phyloP scores from a whole-genome alignment of 768 basidiomycete genomes.

The Roridomyces roridus region DNA sequence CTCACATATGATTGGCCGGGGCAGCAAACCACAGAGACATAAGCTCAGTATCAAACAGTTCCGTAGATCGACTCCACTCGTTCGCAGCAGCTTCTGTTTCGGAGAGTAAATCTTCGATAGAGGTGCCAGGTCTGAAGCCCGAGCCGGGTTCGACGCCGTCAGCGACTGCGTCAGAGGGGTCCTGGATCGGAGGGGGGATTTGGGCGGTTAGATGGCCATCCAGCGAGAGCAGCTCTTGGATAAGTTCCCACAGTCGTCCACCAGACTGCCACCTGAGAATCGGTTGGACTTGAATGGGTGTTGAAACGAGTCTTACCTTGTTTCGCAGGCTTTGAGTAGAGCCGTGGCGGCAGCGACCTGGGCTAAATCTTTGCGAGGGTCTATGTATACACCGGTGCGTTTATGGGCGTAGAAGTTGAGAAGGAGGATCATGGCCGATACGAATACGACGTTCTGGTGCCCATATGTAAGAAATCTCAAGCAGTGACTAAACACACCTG shows the following conservation, averaged over 20 bases:
- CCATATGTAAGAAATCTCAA: neutral
- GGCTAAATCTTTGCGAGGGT: neutral
- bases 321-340: neutral
- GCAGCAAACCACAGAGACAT: too few relatives aligned
- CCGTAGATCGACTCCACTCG: too few relatives aligned
- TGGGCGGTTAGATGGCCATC: neutral
- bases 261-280: neutral
- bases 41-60: too few relatives aligned
- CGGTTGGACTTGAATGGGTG: neutral
- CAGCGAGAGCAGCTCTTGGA: neutral
- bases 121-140: neutral
- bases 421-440: neutral
- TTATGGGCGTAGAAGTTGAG: neutral
- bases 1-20: too few relatives aligned
- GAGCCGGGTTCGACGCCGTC: neutral
- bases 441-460: neutral
- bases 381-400: neutral
- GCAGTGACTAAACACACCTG: neutral
- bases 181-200: neutral
- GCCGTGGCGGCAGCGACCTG: neutral
- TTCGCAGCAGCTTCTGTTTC: too few relatives aligned
- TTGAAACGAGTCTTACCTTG: neutral
- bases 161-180: neutral
- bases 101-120: neutral
- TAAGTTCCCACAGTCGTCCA: slow-evolving; percentile 1